A percentile compares a stretch with the other conserved stretches of the same genome.
phyloP scores from a whole-genome alignment of 1,284 basidiomycete species.

The Malassezia arunalokei region DNA sequence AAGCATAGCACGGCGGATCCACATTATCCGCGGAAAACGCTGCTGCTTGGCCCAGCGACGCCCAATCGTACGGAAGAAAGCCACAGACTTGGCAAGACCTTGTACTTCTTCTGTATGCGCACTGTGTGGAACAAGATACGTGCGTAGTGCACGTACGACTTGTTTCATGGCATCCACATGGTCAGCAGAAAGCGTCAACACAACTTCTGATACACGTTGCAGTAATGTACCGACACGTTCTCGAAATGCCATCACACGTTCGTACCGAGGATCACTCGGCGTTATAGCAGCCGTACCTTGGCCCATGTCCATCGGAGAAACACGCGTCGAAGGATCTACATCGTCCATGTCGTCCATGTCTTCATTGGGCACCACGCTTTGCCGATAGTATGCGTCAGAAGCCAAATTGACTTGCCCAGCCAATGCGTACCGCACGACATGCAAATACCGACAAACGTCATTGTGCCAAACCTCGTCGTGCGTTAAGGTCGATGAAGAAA shows the following conservation, averaged over 20 bases:
- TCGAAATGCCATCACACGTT: conserved; percentile 56
- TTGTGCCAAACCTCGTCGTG: conserved; percentile 57
- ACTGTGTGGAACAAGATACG: conserved; percentile 33
- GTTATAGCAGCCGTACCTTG: conserved; percentile 61
- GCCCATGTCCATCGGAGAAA: conserved; percentile 38
- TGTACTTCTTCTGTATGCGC: conserved; percentile 45
- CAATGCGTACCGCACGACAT: conserved; percentile 56
- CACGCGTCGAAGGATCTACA: conserved; percentile 58
- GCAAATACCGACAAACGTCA: conserved; percentile 75
- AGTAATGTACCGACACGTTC: conserved; percentile 60
- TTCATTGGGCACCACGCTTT: conserved; percentile 20
- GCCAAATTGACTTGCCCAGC: conserved; percentile 57
- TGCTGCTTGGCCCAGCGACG: conserved; percentile 62
- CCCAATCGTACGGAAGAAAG: conserved; percentile 36
- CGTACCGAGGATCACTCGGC: conserved; percentile 56
- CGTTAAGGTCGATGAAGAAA: neutral
- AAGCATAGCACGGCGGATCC: conserved; percentile 63
- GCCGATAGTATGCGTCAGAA: conserved; percentile 54
- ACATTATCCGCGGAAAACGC: conserved; percentile 61
- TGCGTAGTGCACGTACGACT: conserved; percentile 47
- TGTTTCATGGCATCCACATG: conserved; percentile 74
- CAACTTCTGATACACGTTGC: conserved; percentile 56
- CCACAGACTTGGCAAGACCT: conserved; percentile 25
- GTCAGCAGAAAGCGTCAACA: conserved; percentile 55
- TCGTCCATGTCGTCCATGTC: conserved; percentile 50